These are phyloP conservation scores for Pezicula carpinea DNA, from an alignment of 2,329 filamentous ascomycete genomes.

Conservation along the genomic window DNA sequence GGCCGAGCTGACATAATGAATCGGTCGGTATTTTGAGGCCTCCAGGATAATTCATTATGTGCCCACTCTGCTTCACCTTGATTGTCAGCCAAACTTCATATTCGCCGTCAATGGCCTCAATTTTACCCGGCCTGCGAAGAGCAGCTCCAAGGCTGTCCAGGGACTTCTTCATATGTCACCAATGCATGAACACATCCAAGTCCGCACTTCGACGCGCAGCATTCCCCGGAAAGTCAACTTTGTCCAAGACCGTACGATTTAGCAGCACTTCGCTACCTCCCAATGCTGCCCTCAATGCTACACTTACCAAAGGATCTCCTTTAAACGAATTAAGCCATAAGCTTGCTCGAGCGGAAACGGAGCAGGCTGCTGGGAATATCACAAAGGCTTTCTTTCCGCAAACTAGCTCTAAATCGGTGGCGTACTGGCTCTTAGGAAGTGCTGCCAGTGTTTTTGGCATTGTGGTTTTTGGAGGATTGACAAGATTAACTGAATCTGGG, in stretches of 20 bases:
- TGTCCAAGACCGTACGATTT: constrained; percentile 23
- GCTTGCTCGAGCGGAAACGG: constrained; percentile 10
- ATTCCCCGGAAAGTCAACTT: constrained; percentile 16
- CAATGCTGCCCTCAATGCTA: constrained; percentile 2
- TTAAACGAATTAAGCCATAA: constrained; percentile 19
- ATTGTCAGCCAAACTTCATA: constrained; percentile 2
- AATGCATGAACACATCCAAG: constrained; percentile 20
- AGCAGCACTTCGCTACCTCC: constrained; percentile 21
- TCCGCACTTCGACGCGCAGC: constrained; percentile 9
- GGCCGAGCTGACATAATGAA: constrained; percentile 1
- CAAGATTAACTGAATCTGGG: constrained; percentile 93
- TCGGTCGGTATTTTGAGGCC: background rate
- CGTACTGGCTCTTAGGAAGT: constrained; percentile 88
- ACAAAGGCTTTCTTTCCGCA: constrained; percentile 32
- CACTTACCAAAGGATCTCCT: constrained; percentile 12
- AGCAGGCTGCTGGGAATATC: background rate
- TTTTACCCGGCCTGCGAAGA: constrained; percentile 24
- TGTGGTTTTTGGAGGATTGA: constrained; percentile 90
- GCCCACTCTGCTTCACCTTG: constrained; percentile 3
- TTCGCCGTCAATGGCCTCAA: constrained; percentile 24
- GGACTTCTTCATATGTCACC: constrained; percentile 27
- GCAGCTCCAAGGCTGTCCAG: constrained; percentile 21
- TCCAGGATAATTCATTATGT: background rate
- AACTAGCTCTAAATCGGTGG: constrained; percentile 70
- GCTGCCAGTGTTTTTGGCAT: constrained; percentile 95